Conservation (phyloP, 2,329 filamentous ascomycete genomes). For the Beauveria medogensis region DNA sequence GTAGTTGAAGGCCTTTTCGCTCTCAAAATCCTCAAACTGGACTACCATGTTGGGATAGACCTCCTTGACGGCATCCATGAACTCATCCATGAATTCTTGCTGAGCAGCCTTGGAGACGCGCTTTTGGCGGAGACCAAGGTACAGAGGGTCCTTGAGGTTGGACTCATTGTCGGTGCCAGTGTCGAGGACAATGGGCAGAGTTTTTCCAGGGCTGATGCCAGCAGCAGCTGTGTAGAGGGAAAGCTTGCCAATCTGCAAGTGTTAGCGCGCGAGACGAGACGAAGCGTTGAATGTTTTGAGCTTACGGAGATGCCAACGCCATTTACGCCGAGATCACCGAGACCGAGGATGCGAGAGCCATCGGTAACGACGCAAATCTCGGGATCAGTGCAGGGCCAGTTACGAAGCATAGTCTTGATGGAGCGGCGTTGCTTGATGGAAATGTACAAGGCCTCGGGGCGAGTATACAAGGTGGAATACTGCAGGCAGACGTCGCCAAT, state of each 20-base stretch:
- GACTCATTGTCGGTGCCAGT: conserved; percentile 58
- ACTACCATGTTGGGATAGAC: conserved; percentile 61
- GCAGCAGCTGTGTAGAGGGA: conserved; percentile 92
- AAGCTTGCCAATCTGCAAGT: conserved; percentile 71
- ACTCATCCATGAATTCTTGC: conserved; percentile 89
- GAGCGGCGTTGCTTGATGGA: conserved; percentile 91
- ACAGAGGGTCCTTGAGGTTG: conserved; percentile 64
- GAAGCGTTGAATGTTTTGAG: conserved; percentile 15
- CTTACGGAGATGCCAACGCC: conserved; percentile 91
- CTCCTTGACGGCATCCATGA: conserved; percentile 86
- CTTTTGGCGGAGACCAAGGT: conserved; percentile 80
- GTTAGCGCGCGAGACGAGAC: conserved; percentile 16
- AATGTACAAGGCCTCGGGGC: conserved; percentile 91
- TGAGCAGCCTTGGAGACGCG: conserved; percentile 72
- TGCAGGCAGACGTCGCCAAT: conserved; percentile 94
- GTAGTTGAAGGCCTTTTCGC: conserved; percentile 81
- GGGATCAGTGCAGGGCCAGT: conserved; percentile 84
- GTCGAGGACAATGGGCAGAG: conserved; percentile 61
- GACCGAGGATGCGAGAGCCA: conserved; percentile 82
- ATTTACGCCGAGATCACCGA: conserved; percentile 93
- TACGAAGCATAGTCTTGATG: conserved; percentile 77
- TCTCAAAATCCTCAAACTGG: conserved; percentile 98
- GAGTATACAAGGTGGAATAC: conserved; percentile 93
- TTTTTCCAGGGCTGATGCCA: conserved; percentile 86
- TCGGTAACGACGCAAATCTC: conserved; percentile 97